Base-by-base conservation (phyloP, 2,329 filamentous ascomycete genomes). In the Aspergillus hortae region DNA sequence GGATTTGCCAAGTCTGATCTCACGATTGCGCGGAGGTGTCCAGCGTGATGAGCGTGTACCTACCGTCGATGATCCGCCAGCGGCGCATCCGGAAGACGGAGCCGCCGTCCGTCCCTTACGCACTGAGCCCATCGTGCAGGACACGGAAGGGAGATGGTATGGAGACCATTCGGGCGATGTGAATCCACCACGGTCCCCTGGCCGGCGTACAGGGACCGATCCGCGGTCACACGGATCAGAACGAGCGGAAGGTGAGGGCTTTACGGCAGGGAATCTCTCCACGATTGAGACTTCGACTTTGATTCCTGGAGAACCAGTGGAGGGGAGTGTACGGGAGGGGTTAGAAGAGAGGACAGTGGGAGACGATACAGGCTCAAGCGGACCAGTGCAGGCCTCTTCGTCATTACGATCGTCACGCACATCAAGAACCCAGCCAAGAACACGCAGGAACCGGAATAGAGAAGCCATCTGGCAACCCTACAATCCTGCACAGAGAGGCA, bases 31-130 rank as follows among this genome's bases (percentile, higher is more conserved):
- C n/a, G 46, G 32, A 35, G 46, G 46, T 23, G 38, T 19, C 46
- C 46, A 48, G 46, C 46, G 38, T 12, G 46, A 48, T 48, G 23
- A 41, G 25, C 9, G 9, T 48, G 35, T 48, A 42, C 46, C 46
- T 27, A 21, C 38, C 27, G 35, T 23, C 46, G 23, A 48, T 41
- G 10, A 25, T 11, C 19, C 46, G 23, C 38, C 11, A 17, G 11
- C 21, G 35, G 46, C 12, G 38, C 25, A 27, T 15, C 46, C 36
- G 23, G 46, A 48, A 48, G 35, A n/a, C 2, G 33, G 23, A 30
- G 46, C 36, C 15, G 23, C 15, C 14, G 35, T 32, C 38, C 14
- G 21, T 30, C 46, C 15, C n/a, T 41, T 23, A 27, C 46, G 19
- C 15, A 4, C 23, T 48, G 23, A 30, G 17, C 9, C 36, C 23